Evolutionary conservation across 305 asterid species (phyloP), one percentile per base, ranked within the genome.

Genomic region (Salvia sclarea): DNA sequence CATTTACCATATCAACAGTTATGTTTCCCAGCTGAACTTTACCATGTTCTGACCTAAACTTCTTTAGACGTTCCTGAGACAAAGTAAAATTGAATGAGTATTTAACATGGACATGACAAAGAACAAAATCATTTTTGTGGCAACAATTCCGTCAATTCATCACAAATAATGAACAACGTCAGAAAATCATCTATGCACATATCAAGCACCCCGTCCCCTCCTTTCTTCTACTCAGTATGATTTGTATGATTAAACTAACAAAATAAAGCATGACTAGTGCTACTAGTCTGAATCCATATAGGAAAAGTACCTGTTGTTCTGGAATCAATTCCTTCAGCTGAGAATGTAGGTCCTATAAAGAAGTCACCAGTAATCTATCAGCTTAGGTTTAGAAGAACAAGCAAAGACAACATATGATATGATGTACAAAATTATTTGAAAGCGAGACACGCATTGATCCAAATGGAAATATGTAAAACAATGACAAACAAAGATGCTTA

Each of bases 251-350:
- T 11, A 38, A 21, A 12, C 50, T 21, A 38, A 38, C 33, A 41
- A 66, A 60, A 11, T 24, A 41, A 67, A 4, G 49, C 21, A 45
- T 45, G 12, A 3, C 21, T 61, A 7, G 21, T 53, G 24, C 17
- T 43, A 43, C 11, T 5, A 56, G 49, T 33, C 28, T 45, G 40
- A 54, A 52, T 30, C 41, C 58, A 52, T 53, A 61, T 53, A 21
- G 31, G 16, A 66, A 78, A 56, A 25, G 74, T 68, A 90, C 96
- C 87, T 87, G 96, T 60, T 87, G 95, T 64, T 87, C 93, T 31
- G 96, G 96, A 77, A 90, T 90, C 84, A 90, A 82, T 72, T 87
- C 96, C 81, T 83, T 81, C 68, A 90, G 83, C 84, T 90, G 93
- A 72, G 96, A 84, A 55, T 78, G 89, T 48, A 90, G 86, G 80